Evolutionary conservation across 345 rosid genomes (phyloP), one percentile per base, ranked within the genome.

Genomic region (Garcia nutans): DNA sequence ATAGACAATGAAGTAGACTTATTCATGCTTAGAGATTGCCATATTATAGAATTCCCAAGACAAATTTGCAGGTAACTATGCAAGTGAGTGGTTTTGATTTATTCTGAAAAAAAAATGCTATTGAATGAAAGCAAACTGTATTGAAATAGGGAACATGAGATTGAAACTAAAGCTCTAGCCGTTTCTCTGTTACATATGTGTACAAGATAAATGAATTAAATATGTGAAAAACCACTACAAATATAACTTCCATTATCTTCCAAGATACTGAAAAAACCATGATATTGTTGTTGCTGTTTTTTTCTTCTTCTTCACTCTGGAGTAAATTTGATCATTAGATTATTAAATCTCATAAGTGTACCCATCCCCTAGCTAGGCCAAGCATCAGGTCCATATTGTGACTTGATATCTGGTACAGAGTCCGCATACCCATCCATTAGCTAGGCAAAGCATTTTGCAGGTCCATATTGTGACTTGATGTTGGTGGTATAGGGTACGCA

Each of bases 271-370:
- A 17, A 72, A 42, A 3, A 45, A 17, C 3, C 16, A 22, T 23
- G 17, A 19, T 23, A 28, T 42, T 73, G 28, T 61, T 60, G 23
- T 45, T 59, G 24, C n/a, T 57, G 3, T 15, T 72, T 7, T 23
- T 20, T 37, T 28, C 31, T 28, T 28, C 31, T 7, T 19, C 17
- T 41, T 10, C 17, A 44, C 5, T 61, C 10, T 8, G 3, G 58
- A 61, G 31, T 13, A n/a, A 28, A 65, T 22, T n/a, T 71, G 28
- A 56, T 33, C 41, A 33, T 16, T 42, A 22, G 9, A 20, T 20
- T 74, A 56, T 55, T 31, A 47, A 49, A 56, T 71, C 54, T 68
- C 31, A 41, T 71, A 57, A 37, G 37, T 72, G n/a, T 37, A 57
- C 20, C 52, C 11, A n/a, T 57, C 64, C n/a, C 8, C 19, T 71